Percentiles rank a stretch among this genome's conserved stretches.
Conservation (phyloP, 495 filamentous ascomycete species). For the Astrothelium macrocarpum region DNA sequence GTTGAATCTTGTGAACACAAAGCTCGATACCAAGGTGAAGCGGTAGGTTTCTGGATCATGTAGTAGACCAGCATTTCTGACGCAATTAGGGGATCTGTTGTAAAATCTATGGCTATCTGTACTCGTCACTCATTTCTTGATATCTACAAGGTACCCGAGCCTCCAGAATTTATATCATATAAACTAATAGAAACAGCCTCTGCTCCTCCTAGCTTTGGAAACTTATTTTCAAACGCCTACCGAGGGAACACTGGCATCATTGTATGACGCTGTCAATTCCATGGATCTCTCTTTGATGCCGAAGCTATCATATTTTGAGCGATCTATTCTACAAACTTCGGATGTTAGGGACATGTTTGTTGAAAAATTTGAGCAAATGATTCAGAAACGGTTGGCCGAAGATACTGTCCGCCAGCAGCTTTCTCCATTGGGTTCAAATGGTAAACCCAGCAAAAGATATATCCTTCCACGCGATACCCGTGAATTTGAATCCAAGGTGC, state of each 20-base stretch:
- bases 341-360: conserved; percentile 94
- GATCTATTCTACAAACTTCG: conserved; percentile 76
- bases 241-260: conserved; percentile 75
- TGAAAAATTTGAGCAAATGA: conserved; percentile 95
- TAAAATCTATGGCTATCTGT: conserved; percentile 99
- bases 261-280: conserved; percentile 86
- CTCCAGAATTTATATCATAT: conserved; percentile 1
- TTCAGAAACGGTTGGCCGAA: conserved; percentile 52
- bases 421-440: conserved; percentile 10
- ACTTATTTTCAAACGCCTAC: conserved; percentile 94
- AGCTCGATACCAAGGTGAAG: conserved; percentile 84
- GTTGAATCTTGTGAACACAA: conserved; percentile 94
- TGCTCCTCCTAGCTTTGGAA: conserved; percentile 87
- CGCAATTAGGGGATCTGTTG: conserved; percentile 69
- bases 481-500: conserved; percentile 88
- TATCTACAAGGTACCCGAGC: conserved; percentile 73
- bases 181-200: conserved; percentile 46
- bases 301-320: conserved; percentile 70
- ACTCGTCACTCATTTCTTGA: conserved; percentile 97
- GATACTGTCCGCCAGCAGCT: conserved; percentile 25
- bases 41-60: conserved; percentile 38
- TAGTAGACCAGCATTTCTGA: conserved; percentile 8
- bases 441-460: conserved; percentile 37
- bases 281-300: conserved; percentile 98
- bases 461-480: conserved; percentile 83